These are phyloP conservation scores for Hsuehochloa calcarea DNA, from an alignment of 176 grass and related monocot genomes.

Conservation along the genomic window DNA sequence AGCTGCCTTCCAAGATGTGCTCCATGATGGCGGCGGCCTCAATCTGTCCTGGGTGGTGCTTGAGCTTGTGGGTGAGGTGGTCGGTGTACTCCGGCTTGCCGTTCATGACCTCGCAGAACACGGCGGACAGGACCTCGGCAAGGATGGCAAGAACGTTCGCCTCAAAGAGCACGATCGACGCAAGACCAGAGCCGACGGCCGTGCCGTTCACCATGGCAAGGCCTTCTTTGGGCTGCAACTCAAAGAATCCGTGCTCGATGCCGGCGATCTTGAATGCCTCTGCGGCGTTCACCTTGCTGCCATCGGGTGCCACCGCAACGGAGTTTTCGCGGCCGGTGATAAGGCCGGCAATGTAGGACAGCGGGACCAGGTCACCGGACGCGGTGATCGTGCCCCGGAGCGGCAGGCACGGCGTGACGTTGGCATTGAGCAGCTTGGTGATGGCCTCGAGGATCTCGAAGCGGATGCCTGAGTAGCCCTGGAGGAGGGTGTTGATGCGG, in stretches of 20 bases:
- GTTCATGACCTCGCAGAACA: conserved; percentile 93
- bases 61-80: conserved; percentile 90
- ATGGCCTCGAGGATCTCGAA: conserved; percentile 90
- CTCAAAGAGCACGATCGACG: conserved; percentile 78
- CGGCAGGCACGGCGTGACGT: conserved; percentile 75
- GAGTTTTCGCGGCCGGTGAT: conserved; percentile 73
- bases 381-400: conserved; percentile 81
- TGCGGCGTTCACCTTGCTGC: conserved; percentile 50
- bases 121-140: conserved; percentile 70
- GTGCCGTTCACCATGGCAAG: conserved; percentile 95
- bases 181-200: conserved; percentile 78
- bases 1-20: conserved; percentile 83
- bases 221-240: conserved; percentile 94
- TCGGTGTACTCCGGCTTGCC: conserved; percentile 93
- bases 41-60: conserved; percentile 94
- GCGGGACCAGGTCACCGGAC: conserved; percentile 71
- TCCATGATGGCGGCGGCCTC: conserved; percentile 95
- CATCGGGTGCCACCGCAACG: conserved; percentile 55
- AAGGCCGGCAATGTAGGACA: conserved; percentile 82
- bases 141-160: conserved; percentile 64
- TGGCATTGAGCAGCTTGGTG: conserved; percentile 70
- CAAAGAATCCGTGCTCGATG: conserved; percentile 68
- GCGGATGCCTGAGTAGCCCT: conserved; percentile 86
- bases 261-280: conserved; percentile 82
- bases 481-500: conserved; percentile 83